phyloP scores from a whole-genome alignment of 441 rosid genomes.

The Croton laevigatus region DNA sequence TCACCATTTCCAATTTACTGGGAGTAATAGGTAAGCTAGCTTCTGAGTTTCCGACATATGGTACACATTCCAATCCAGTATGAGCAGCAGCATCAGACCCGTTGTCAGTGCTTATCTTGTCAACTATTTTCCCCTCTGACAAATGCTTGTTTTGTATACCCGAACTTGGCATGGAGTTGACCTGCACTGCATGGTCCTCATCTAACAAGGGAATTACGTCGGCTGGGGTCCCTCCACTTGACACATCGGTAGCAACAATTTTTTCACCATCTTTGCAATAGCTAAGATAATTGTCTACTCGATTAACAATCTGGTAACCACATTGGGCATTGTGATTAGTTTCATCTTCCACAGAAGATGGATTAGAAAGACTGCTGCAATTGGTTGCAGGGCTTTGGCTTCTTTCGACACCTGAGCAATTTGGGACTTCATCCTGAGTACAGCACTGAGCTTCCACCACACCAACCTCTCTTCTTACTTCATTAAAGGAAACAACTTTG shows the following conservation, averaged over 20 bases:
- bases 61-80: slow-evolving; percentile 44
- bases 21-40: slow-evolving; percentile 77
- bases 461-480: slow-evolving; percentile 42
- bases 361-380: slow-evolving; percentile 77
- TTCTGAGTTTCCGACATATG: slow-evolving; percentile 37
- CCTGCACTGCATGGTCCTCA: slow-evolving; percentile 27
- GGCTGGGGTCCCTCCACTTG: slow-evolving; percentile 22
- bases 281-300: slow-evolving; percentile 38
- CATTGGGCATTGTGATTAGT: slow-evolving; percentile 47
- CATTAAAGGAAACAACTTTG: slow-evolving; percentile 49
- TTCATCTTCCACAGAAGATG: slow-evolving; percentile 87
- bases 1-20: slow-evolving; percentile 59
- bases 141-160: slow-evolving; percentile 30
- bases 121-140: slow-evolving; percentile 31
- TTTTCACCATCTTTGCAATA: slow-evolving; percentile 39
- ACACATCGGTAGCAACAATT: slow-evolving; percentile 34
- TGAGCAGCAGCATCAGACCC: slow-evolving; percentile 39
- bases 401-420: slow-evolving; percentile 51
- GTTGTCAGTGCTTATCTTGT: slow-evolving; percentile 41
- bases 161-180: slow-evolving; percentile 29
- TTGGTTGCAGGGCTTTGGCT: slow-evolving; percentile 74
- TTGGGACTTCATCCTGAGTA: slow-evolving; percentile 37
- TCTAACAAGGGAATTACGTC: slow-evolving; percentile 39
- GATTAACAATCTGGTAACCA: slow-evolving; percentile 43
- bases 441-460: slow-evolving; percentile 47